Percentiles rank a stretch among this genome's conserved stretches.
phyloP scores from a whole-genome alignment of 208 protist species.

The Trypanosoma conorhini region DNA sequence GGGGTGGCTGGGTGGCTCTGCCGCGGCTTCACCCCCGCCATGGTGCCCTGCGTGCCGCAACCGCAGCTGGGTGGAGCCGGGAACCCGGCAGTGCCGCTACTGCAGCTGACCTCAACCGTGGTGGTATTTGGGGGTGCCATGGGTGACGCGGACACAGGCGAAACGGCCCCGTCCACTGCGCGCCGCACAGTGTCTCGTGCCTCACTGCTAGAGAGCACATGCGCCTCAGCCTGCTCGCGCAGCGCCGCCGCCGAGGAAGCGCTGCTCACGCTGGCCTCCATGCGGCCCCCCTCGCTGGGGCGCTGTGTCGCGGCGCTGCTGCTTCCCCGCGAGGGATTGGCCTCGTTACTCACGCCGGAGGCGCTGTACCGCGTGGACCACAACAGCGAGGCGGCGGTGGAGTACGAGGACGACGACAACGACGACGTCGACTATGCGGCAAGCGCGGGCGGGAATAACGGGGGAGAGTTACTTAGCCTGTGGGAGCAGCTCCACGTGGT shows the following conservation, averaged over 20 bases:
- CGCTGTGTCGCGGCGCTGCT: constrained; percentile 21
- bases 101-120: constrained; percentile 23
- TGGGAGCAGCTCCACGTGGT: constrained; percentile 28
- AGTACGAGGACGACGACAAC: constrained; percentile 1
- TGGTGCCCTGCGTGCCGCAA: constrained; percentile 1
- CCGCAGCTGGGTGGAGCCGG: neutral
- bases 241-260: neutral
- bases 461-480: constrained; percentile 18
- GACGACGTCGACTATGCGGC: neutral
- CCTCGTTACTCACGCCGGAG: neutral
- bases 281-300: constrained; percentile 8
- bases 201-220: neutral
- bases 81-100: neutral
- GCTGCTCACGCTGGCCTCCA: neutral
- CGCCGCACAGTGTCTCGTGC: neutral
- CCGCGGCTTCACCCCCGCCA: constrained; percentile 27
- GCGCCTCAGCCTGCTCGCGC: neutral
- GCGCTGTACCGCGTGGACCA: neutral
- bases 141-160: neutral
- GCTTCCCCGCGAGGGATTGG: constrained; percentile 1
- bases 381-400: neutral
- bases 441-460: neutral
- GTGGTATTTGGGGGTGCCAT: constrained; percentile 25
- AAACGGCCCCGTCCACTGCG: neutral
- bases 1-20: constrained; percentile 29